Conservation (phyloP, 495 filamentous ascomycete species). For the Hypoxylon intermedium region DNA sequence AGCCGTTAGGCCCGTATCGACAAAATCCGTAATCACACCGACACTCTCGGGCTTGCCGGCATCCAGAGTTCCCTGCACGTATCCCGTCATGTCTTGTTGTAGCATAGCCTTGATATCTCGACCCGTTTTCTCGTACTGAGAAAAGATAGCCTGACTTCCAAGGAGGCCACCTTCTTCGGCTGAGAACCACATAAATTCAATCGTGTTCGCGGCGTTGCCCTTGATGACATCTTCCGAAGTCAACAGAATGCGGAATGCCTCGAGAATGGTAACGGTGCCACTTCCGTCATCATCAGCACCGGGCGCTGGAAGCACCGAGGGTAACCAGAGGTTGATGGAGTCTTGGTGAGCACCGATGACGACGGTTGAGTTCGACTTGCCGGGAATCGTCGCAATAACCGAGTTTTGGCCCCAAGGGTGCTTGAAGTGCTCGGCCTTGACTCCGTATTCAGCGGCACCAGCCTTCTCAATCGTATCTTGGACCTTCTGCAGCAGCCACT, state of each 20-base stretch:
- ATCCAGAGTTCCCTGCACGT: conserved; percentile 79
- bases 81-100: conserved; percentile 99
- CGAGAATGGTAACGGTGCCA: conserved; percentile 67
- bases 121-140: conserved; percentile 75
- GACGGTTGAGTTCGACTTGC: conserved; percentile 82
- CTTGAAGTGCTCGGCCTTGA: conserved; percentile 72
- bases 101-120: conserved; percentile 94
- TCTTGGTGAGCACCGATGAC: conserved; percentile 69
- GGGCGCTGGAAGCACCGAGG: conserved; percentile 74
- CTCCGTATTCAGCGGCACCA: conserved; percentile 72
- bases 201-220: conserved; percentile 75
- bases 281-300: conserved; percentile 68
- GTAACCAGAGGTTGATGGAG: conserved; percentile 90
- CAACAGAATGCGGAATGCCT: conserved; percentile 66
- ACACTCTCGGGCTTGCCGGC: conserved; percentile 85
- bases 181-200: conserved; percentile 99
- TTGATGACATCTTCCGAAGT: conserved; percentile 55
- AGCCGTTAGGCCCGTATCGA: conserved; percentile 78
- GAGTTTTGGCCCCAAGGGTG: conserved; percentile 91
- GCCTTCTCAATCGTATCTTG: conserved; percentile 70
- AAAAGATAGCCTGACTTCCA: conserved; percentile 88
- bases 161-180: conserved; percentile 95
- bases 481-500: conserved; percentile 85
- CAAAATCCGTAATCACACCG: conserved; percentile 92
- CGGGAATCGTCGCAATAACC: conserved; percentile 92